A percentile compares a stretch with the other conserved stretches of the same genome.
These are phyloP conservation scores for Nepenthes gracilis DNA, from an alignment of 148 eudicot genomes.

Conservation along the genomic window DNA sequence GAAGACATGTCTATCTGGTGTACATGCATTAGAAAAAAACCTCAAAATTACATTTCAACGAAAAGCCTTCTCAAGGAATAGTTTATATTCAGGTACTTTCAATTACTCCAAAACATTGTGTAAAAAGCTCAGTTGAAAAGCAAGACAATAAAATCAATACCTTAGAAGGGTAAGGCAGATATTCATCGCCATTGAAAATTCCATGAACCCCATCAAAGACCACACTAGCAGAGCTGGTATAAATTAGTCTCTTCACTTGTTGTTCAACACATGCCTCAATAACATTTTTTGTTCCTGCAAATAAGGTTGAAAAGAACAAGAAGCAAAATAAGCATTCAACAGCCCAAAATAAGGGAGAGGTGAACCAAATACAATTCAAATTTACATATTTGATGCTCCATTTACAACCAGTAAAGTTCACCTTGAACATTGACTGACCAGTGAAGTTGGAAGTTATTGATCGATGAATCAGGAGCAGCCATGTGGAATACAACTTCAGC, in stretches of 20 bases:
- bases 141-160: constrained; percentile 19
- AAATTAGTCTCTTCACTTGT: constrained; percentile 77
- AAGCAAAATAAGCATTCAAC: background rate
- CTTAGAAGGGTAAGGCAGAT: constrained; percentile 84
- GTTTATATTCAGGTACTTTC: background rate
- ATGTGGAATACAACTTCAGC: constrained; percentile 95
- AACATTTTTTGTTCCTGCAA: constrained; percentile 71
- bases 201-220: constrained; percentile 91
- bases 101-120: background rate
- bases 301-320: background rate
- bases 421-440: constrained; percentile 83
- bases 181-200: constrained; percentile 67
- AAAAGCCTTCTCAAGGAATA: too few relatives aligned
- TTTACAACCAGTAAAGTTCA: constrained; percentile 8
- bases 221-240: constrained; percentile 95
- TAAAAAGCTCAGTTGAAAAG: background rate
- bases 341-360: background rate
- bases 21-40: background rate
- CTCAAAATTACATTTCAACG: too few relatives aligned
- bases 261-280: constrained; percentile 78
- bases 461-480: constrained; percentile 98
- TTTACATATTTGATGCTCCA: background rate
- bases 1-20: background rate
- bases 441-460: constrained; percentile 73
- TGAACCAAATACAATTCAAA: background rate